A percentile compares a stretch with the other conserved stretches of the same genome.
Evolutionary conservation across 1,139 yeast species (phyloP).

Genomic region (Petasospora rhodanensis): DNA sequence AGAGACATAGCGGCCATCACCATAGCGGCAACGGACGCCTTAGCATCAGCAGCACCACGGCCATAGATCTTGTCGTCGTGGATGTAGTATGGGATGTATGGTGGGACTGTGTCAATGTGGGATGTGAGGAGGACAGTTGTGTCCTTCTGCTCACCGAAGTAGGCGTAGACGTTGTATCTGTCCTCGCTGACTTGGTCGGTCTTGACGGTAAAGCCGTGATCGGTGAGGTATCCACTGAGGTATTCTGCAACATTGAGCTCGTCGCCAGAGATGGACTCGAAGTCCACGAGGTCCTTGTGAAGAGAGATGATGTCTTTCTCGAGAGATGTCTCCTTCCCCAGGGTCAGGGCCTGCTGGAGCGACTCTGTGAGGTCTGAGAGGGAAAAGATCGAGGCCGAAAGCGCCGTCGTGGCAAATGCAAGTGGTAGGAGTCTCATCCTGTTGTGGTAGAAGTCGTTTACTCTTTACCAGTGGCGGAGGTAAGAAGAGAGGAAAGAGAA

Average conservation of each 20-base stretch:
- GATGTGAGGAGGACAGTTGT: slow-evolving; percentile 54
- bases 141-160: slow-evolving; percentile 35
- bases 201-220: slow-evolving; percentile 50
- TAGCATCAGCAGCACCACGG: slow-evolving; percentile 66
- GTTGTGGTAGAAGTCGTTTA: no score
- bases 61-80: slow-evolving; percentile 53
- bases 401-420: slow-evolving; percentile 9
- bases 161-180: slow-evolving; percentile 56
- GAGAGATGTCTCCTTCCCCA: no score
- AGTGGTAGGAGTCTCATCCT: slow-evolving; percentile 12
- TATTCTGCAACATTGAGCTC: slow-evolving; percentile 19
- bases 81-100: slow-evolving; percentile 48
- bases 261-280: slow-evolving; percentile 20
- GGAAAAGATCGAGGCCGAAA: slow-evolving; percentile 16
- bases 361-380: no score
- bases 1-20: slow-evolving; percentile 39
- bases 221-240: slow-evolving; percentile 31
- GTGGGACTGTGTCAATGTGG: slow-evolving; percentile 73
- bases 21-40: slow-evolving; percentile 64
- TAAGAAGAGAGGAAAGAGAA: neutral
- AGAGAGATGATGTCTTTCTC: slow-evolving; percentile 20
- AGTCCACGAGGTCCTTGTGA: slow-evolving; percentile 23
- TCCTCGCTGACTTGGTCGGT: slow-evolving; percentile 32
- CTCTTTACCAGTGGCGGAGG: neutral
- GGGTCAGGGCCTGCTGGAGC: neutral